Evolutionary conservation across 805 yeast genomes (phyloP), one percentile per base, ranked within the genome.

Genomic region (Metschnikowia corniflorae): DNA sequence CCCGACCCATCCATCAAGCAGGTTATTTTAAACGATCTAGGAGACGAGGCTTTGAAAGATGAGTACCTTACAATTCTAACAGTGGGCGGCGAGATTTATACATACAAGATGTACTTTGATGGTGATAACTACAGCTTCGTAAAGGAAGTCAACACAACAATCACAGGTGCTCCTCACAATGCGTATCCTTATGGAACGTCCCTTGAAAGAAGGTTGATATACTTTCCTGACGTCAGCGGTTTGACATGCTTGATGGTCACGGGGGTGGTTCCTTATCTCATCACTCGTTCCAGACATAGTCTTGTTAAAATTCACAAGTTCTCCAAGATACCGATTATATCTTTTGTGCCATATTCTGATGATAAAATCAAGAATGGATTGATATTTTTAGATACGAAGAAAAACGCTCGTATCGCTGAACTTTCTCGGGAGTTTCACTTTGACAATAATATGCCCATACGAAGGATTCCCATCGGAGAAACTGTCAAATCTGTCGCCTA

Each of bases 141-240:
- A 33, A 76, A 71, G 53, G 71, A 65, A 39, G 68, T 61, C 50
- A 74, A 70, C 40, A 54, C 64, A 32, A 49, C 61, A 4, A 70
- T 82, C 8, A 78, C 86, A 1, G 94, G 94, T 37, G 93, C 91
- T 0, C 91, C 93, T 1, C 82, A 78, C 37, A 83, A 83, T 56
- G 83, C 89, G 1, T 82, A 78, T 50, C 71, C 84, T 1, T 70
- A 75, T 40, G 86, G 86, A 28, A 82, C 82, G 1, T 70, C 69
- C 5, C 72, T 83, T 30, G 94, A 85, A 57, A 72, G 93, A 58
- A 74, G 77, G 41, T 63, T 81, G 60, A 74, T 77, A 37, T 71
- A 79, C 54, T 61, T 83, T 43, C 70, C 76, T 4, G 70, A 77
- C 40, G 63, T 79, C 31, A 75, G 75, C 44, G 85, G 80, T 1